Evolutionary conservation across 1,284 basidiomycete genomes (phyloP).

Genomic region (Leccinum pseudoinsigne): DNA sequence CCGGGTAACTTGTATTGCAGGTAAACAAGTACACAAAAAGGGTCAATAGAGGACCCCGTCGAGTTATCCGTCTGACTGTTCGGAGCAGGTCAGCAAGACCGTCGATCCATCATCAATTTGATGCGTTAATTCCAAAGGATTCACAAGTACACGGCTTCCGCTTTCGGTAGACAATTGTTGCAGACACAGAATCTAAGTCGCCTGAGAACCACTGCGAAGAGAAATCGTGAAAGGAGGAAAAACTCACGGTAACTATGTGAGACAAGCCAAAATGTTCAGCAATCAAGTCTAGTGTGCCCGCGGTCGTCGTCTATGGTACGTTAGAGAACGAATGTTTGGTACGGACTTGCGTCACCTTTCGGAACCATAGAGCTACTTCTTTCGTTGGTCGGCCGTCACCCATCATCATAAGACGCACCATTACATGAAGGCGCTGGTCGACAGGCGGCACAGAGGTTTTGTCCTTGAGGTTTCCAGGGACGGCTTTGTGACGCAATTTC

Average conservation of each 20-base stretch:
- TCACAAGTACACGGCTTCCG: constrained; percentile 11
- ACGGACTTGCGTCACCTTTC: constrained; percentile 45
- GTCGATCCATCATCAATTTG: constrained; percentile 46
- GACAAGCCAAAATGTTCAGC: no score
- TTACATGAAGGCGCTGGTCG: constrained; percentile 14
- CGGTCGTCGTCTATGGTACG: constrained; percentile 38
- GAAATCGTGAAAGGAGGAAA: no score
- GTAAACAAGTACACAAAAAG: not conserved
- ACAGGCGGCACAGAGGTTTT: no score
- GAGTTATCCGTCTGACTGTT: not conserved
- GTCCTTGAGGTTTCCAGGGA: no score
- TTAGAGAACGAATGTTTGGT: constrained; percentile 10
- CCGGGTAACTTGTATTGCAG: constrained; percentile 1
- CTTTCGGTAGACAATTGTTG: constrained; percentile 23
- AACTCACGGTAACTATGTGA: no score
- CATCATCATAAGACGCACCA: constrained; percentile 31
- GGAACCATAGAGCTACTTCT: constrained; percentile 61
- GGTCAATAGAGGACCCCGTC: not conserved
- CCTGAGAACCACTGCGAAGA: constrained; percentile 1
- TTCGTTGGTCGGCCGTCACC: constrained; percentile 23
- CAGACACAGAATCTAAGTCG: constrained; percentile 35
- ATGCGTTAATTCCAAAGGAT: constrained; percentile 40
- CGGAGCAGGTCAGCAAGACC: constrained; percentile 27
- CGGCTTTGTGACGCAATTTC: no score
- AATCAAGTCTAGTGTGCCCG: constrained; percentile 24